These are phyloP conservation scores for Artemisia annua DNA, from an alignment of 129 eudicot species.

Conservation along the genomic window DNA sequence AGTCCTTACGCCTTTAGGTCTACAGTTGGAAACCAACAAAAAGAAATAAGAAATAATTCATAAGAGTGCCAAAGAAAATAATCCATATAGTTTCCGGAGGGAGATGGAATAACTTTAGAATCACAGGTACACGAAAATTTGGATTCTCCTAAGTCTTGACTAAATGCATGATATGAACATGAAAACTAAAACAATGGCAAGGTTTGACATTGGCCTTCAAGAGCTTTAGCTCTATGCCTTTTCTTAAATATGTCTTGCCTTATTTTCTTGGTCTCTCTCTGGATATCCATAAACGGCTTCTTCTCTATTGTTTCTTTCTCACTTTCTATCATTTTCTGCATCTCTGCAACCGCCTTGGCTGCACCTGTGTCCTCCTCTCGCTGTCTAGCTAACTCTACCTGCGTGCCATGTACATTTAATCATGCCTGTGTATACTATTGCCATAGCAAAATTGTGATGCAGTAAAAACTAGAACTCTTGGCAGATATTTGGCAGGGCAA, in stretches of 20 bases:
- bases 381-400: conserved; percentile 49
- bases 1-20: no score
- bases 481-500: neutral
- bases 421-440: neutral
- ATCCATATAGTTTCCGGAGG: no score
- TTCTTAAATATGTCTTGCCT: conserved; percentile 63
- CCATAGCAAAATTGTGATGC: neutral
- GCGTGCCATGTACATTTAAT: conserved; percentile 9
- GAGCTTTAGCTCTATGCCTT: conserved; percentile 57
- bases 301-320: conserved; percentile 54
- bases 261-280: conserved; percentile 58
- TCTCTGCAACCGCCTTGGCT: conserved; percentile 46
- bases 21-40: no score
- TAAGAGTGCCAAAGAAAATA: no score
- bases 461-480: neutral
- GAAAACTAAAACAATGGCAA: conserved; percentile 37
- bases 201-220: conserved; percentile 46
- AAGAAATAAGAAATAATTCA: no score
- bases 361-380: conserved; percentile 47
- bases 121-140: neutral
- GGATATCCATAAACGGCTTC: conserved; percentile 54
- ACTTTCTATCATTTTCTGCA: conserved; percentile 53
- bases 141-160: neutral
- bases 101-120: no score
- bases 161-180: conserved; percentile 24